These are phyloP conservation scores for Coriaria nepalensis DNA, from an alignment of 306 rosid species.

Conservation along the genomic window DNA sequence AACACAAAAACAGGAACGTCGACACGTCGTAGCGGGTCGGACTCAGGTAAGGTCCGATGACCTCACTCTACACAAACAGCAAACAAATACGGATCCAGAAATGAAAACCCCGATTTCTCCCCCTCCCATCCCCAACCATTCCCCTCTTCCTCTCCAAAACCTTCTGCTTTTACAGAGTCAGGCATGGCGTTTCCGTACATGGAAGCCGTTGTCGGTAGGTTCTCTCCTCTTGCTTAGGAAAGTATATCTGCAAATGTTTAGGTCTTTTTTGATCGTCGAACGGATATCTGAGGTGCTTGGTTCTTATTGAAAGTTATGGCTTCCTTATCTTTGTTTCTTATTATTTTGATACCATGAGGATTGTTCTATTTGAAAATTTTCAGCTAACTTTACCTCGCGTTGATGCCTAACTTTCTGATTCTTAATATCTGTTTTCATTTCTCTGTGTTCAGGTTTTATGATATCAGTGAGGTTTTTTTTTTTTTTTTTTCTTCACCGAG, in stretches of 20 bases:
- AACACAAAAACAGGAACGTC: too few relatives aligned
- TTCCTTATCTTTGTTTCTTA: not conserved
- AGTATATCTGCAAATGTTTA: too few relatives aligned
- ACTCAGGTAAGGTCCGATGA: too few relatives aligned
- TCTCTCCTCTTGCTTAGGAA: constrained; percentile 2
- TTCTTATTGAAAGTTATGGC: constrained; percentile 4
- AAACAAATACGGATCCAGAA: too few relatives aligned
- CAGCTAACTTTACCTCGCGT: not conserved
- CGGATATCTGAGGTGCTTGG: constrained; percentile 2
- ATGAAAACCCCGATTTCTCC: too few relatives aligned
- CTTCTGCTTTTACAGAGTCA: constrained; percentile 1
- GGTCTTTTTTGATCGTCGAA: not conserved
- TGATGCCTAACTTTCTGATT: not conserved
- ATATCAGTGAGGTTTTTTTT: too few relatives aligned
- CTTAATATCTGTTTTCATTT: not conserved
- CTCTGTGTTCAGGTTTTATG: too few relatives aligned
- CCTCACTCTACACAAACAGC: too few relatives aligned
- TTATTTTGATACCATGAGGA: not conserved
- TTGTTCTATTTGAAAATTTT: not conserved
- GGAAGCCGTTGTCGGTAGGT: constrained; percentile 89
- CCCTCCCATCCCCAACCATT: too few relatives aligned
- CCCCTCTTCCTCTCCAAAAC: not conserved
- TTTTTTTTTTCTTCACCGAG: too few relatives aligned
- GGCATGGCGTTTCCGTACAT: constrained; percentile 85
- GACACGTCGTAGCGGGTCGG: too few relatives aligned